A percentile compares a stretch with the other conserved stretches of the same genome.
Evolutionary conservation across 192 early-diverging fungal genomes (phyloP).

Genomic region (Phlyctochytrium bullatum): DNA sequence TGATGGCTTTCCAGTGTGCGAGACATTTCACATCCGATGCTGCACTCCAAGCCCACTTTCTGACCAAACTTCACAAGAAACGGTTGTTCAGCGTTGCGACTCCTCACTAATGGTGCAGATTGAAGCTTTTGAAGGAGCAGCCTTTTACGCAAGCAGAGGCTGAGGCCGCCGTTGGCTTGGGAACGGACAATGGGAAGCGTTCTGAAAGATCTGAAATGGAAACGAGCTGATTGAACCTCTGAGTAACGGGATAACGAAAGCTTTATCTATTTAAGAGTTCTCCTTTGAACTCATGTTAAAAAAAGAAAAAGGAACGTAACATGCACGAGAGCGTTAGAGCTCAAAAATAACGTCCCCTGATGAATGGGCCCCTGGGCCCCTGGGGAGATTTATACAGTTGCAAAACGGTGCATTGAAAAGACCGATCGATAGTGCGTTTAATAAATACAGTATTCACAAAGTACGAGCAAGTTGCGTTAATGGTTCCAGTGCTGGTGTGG

Average conservation of each 20-base stretch:
- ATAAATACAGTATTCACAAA: neutral
- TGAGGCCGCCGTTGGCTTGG: slow-evolving; percentile 49
- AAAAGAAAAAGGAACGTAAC: neutral
- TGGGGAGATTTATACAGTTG: no score
- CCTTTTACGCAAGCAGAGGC: slow-evolving; percentile 90
- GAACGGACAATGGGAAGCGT: slow-evolving; percentile 42
- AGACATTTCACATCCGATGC: slow-evolving; percentile 70
- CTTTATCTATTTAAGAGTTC: no score
- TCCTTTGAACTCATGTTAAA: neutral
- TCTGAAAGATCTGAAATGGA: no score
- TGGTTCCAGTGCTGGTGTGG: slow-evolving; percentile 30
- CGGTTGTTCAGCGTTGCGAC: slow-evolving; percentile 33
- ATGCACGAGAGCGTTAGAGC: neutral
- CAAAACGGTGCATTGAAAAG: no score
- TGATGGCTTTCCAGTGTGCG: slow-evolving; percentile 45
- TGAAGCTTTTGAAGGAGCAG: slow-evolving; percentile 79
- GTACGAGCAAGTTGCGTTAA: slow-evolving; percentile 23
- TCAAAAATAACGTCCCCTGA: neutral
- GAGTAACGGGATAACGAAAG: no score
- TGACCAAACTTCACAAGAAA: slow-evolving; percentile 83
- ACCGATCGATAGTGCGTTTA: neutral
- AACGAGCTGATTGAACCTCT: no score
- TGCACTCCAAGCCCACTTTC: slow-evolving; percentile 64
- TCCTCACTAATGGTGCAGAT: slow-evolving; percentile 24
- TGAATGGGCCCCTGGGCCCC: no score